These are phyloP conservation scores for Grigorovia yakushimaensis DNA, from an alignment of 805 yeast species.

Conservation along the genomic window DNA sequence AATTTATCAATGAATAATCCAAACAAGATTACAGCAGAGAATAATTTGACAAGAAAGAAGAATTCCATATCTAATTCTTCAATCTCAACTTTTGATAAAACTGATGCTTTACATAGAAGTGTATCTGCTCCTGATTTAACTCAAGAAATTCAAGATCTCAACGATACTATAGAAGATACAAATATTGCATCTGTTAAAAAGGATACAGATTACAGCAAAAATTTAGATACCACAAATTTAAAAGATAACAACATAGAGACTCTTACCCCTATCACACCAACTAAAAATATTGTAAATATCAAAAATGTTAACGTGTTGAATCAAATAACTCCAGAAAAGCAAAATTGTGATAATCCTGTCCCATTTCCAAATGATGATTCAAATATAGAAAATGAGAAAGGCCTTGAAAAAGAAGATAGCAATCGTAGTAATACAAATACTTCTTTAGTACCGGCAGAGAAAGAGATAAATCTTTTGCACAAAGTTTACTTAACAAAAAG, in stretches of 20 bases:
- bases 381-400: background rate
- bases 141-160: background rate
- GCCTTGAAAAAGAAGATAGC: background rate
- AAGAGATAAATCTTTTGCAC: background rate
- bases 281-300: background rate
- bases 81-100: background rate
- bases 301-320: background rate
- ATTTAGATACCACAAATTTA: no score
- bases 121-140: background rate
- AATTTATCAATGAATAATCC: background rate
- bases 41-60: background rate
- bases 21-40: background rate
- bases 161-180: background rate
- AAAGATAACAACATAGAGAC: background rate
- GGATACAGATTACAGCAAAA: no score
- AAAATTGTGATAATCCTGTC: background rate
- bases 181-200: background rate
- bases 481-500: slow-evolving; percentile 10
- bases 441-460: background rate
- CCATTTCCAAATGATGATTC: background rate
- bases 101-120: background rate
- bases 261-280: background rate
- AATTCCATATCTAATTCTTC: background rate
- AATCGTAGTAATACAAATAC: background rate
- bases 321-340: background rate